Evolutionary conservation across 257 asterid species (phyloP), one percentile per base, ranked within the genome.

Genomic region (Solanum arcanum): DNA sequence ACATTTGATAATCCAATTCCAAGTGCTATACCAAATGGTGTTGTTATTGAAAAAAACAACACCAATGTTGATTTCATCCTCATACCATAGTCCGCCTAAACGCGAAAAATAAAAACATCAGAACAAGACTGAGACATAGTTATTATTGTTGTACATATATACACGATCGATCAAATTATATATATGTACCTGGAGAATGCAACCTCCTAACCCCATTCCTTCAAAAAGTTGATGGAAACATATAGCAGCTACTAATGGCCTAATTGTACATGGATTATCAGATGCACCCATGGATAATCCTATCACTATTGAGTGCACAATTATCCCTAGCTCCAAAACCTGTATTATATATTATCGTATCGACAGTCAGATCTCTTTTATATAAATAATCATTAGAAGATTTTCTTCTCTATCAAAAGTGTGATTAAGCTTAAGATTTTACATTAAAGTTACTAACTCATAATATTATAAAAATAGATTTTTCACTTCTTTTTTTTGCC

Each of bases 21-120:
- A 33, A 92, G 62, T 10, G 70, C 93, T 6, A 92, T 88, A 42
- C 93, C 94, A 13, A 90, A 83, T 14, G 94, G 94, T 15, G 92
- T 90, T 11, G 94, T 92, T 2, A 27, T 27, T 16, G 93, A 89
- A 90, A 92, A 92, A 72, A 92, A 92, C 77, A 90, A 83, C 83
- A 84, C 90, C 92, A 92, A 69, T 1, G 21, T 89, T 15, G 89
- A 86, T 77, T 89, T 92, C 88, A 78, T 59, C 78, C 46, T 90
- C 81, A 39, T 64, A 3, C 89, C 92, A 49, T 90, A 92, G 27
- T 89, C 90, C 12, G 91, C 92, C 94, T 91, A 29, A 20, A 46
- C 1, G 46, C 12, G 7, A 21, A 16, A 33, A 33, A 33, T 21
- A 33, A 56, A 31, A 15, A 23, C 14, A 12, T 23, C n/a, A 83